Conservation (phyloP, 1,139 yeast species). For the Sugiyamaella neomexicana region DNA sequence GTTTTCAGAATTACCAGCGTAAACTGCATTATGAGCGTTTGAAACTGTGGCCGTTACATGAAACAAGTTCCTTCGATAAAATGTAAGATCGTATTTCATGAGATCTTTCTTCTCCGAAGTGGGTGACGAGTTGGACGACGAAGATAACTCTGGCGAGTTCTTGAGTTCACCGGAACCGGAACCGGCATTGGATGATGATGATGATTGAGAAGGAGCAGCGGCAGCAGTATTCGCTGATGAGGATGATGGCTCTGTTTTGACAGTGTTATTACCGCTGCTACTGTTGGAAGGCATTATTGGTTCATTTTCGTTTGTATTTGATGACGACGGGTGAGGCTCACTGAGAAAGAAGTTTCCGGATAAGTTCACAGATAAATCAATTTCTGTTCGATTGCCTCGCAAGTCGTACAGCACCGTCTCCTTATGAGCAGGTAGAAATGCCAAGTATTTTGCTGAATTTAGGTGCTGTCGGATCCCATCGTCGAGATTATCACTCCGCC, state of each 20-base stretch:
- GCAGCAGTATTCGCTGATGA: background rate
- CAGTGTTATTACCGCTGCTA: background rate
- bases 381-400: constrained; percentile 27
- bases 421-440: constrained; percentile 29
- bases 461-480: constrained; percentile 26
- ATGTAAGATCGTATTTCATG: constrained; percentile 34
- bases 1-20: constrained; percentile 31
- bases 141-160: constrained; percentile 6
- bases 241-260: background rate
- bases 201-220: background rate
- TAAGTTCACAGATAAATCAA: constrained; percentile 28
- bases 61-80: constrained; percentile 37
- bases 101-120: constrained; percentile 18
- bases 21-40: constrained; percentile 35
- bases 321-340: constrained; percentile 24
- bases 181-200: background rate
- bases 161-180: background rate
- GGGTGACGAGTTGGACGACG: constrained; percentile 8
- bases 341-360: constrained; percentile 36
- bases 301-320: background rate
- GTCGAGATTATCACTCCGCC: constrained; percentile 16
- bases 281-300: background rate
- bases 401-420: constrained; percentile 31
- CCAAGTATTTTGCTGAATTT: constrained; percentile 24
- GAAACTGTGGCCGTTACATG: constrained; percentile 36